Conservation (phyloP, 441 rosid species). For the Biscutella auriculata region DNA sequence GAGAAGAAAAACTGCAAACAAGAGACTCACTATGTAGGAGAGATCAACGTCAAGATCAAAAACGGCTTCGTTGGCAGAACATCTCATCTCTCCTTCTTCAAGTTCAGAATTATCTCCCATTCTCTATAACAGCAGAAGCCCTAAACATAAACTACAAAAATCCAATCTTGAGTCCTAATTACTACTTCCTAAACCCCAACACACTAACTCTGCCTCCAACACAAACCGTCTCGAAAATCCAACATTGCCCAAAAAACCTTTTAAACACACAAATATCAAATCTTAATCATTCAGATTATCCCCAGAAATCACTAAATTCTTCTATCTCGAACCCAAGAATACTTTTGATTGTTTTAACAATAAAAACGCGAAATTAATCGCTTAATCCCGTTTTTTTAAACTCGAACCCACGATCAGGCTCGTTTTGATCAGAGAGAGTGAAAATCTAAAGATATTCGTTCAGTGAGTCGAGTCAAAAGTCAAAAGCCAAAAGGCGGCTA, state of each 20-base stretch:
- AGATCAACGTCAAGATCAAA: conserved; percentile 20
- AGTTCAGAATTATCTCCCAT: conserved; percentile 21
- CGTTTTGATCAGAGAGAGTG: not conserved
- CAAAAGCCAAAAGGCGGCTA: conserved; percentile 1
- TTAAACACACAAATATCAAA: not conserved
- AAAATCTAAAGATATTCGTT: not conserved
- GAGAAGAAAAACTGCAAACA: not conserved
- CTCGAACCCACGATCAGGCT: conserved; percentile 12
- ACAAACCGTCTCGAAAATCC: conserved; percentile 24
- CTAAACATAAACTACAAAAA: not conserved
- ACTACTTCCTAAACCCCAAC: conserved; percentile 2
- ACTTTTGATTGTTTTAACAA: not conserved
- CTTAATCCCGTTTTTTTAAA: conserved; percentile 1
- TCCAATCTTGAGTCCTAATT: not conserved
- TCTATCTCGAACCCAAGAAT: not conserved
- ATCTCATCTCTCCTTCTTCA: conserved; percentile 24
- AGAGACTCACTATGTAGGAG: conserved; percentile 21
- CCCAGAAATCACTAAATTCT: not conserved
- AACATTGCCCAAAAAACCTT: conserved; percentile 16
- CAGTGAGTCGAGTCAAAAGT: conserved; percentile 9
- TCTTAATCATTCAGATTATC: not conserved
- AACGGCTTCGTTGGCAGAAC: conserved; percentile 9
- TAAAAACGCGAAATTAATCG: conserved; percentile 1
- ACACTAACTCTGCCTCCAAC: conserved; percentile 9
- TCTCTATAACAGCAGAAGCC: not conserved